These are phyloP conservation scores for Globisporangium okanoganense DNA, from an alignment of 352 stramenopile genomes.

Conservation along the genomic window DNA sequence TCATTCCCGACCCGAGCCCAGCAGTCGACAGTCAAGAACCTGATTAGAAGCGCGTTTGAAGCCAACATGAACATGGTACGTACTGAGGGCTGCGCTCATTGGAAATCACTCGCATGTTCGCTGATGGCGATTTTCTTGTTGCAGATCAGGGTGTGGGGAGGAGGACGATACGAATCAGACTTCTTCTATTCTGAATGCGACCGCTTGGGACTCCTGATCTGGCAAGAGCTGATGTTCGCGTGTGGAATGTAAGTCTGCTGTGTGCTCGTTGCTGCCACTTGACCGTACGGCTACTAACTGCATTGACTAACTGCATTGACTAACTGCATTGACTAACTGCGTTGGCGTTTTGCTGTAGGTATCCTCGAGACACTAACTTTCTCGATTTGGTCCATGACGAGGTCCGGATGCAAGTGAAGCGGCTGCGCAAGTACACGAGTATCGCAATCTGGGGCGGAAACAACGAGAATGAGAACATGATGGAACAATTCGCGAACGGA, in stretches of 20 bases:
- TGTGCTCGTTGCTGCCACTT: background rate
- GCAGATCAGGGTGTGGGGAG: conserved; percentile 83
- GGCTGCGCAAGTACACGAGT: conserved; percentile 74
- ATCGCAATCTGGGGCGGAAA: conserved; percentile 89
- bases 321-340: background rate
- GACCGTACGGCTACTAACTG: background rate
- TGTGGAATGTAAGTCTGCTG: conserved; percentile 65
- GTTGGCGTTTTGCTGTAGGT: conserved; percentile 20
- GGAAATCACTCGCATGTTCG: background rate
- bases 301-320: background rate
- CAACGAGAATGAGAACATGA: conserved; percentile 90
- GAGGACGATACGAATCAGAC: conserved; percentile 82
- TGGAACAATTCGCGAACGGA: conserved; percentile 65
- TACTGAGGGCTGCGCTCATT: background rate
- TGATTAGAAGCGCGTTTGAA: conserved; percentile 48
- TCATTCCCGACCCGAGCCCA: conserved; percentile 65
- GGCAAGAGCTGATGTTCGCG: conserved; percentile 91
- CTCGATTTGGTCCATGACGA: conserved; percentile 52
- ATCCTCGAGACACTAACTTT: conserved; percentile 61
- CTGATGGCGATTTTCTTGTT: background rate
- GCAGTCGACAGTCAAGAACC: conserved; percentile 30
- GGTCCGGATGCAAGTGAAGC: conserved; percentile 53
- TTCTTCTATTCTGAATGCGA: conserved; percentile 82
- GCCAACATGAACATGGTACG: conserved; percentile 86
- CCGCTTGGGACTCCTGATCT: conserved; percentile 80